Evolutionary conservation across 2,329 filamentous ascomycete species (phyloP), one percentile per base, ranked within the genome.

Genomic region (Penicillium sp.): DNA sequence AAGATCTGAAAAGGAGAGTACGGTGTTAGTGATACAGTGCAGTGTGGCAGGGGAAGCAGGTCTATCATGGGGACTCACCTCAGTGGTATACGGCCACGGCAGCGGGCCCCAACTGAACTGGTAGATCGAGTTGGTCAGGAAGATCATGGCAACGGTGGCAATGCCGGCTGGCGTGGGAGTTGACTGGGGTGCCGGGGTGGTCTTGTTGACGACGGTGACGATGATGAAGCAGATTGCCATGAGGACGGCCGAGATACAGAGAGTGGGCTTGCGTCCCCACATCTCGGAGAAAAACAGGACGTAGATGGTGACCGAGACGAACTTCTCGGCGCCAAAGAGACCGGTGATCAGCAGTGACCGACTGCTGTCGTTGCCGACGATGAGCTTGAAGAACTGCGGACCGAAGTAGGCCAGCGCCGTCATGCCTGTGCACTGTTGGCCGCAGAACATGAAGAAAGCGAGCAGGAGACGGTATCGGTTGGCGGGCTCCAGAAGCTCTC

Each of bases 211-310:
- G 7, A 70, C 58, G 1, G 68, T 69, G 10, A 76, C 69, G 33
- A 75, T 71, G 36, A 78, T 65, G 72, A 77, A 76, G 48, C 71
- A 74, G 2, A 55, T 50, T 8, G 69, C 71, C 75, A 78, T 77
- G 21, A 71, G 60, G 16, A 70, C 64, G 1, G 73, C 69, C 2
- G 73, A 73, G 4, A 59, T 56, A 6, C 75, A 63, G 1, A 78
- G 65, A 0, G 72, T 71, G n/a, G 67, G 67, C 27, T 69, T 65
- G 13, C 75, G 72, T 5, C 74, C 74, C 33, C 77, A 63, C 11
- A 67, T 62, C 46, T 77, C 74, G 6, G 76, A 71, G 7, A 76
- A 63, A 56, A 71, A 75, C 15, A 76, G 53, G 1, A 75, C 60
- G 55, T 75, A 76, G 43, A 68, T 67, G 2, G 64, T 47, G 36